Base-by-base conservation (phyloP, 768 basidiomycete genomes). In the Collybia sp. region DNA sequence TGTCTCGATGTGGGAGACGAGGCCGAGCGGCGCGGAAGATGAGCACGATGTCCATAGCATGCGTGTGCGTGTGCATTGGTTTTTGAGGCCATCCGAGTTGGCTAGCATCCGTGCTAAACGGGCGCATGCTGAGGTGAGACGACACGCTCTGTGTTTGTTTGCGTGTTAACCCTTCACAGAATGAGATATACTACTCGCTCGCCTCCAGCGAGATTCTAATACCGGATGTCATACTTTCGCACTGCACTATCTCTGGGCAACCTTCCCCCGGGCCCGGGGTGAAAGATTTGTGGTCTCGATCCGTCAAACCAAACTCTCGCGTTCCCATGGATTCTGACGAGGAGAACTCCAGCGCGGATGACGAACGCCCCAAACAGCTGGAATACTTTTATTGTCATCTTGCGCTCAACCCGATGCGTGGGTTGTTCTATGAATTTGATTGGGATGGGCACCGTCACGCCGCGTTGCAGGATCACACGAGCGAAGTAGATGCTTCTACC, bases 101-200 rank as follows among this genome's bases (percentile, higher is more conserved):
- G 75, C 86, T 6, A 64, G 65, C 18, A 65, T 81, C 43, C 71
- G 87, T 11, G 79, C 78, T 1, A 76, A 77, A 51, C 72, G 86
- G 36, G 76, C 79, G 13, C 76, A 83, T 58, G 55, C 66, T 38
- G 73, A 83, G 64, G 88, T 88, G 45, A 40, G 73, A 57, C 15
- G 45, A 30, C 35, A 15, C 43, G 39, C 30, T 37, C 20, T 38
- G 6, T 40, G 30, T 8, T 49, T 36, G 15, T 11, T 33, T 30
- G 16, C 3, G 16, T 43, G 40, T 31, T 38, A 19, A 37, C 37
- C n/a, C 25, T 19, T n/a, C 10, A 11, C 51, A 90, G 88, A 85
- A 87, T 52, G 88, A 91, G 62, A 73, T 90, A 6, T 89, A 87
- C 54, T 85, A 84, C 42, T 77, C 79, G 8, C 61, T 86, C 17